Evolutionary conservation across 148 eudicot species (phyloP).

Genomic region (Dysphania ambrosioides): DNA sequence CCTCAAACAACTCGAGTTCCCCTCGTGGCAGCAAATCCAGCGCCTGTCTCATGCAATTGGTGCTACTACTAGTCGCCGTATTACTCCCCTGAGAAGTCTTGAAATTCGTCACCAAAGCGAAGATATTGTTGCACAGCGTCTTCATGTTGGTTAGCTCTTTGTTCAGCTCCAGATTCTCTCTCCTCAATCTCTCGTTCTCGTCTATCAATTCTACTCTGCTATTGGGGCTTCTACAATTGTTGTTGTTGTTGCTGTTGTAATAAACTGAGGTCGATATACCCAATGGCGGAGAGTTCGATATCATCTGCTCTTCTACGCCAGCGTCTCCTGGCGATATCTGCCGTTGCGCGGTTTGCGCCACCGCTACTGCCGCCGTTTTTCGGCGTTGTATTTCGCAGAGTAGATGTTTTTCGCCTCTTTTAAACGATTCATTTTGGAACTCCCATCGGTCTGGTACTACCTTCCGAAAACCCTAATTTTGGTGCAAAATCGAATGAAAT

Average conservation of each 20-base stretch:
- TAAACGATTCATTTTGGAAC: constrained; percentile 68
- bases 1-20: too few relatives aligned
- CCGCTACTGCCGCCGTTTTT: constrained; percentile 30
- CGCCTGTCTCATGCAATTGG: constrained; percentile 24
- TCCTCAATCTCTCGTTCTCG: constrained; percentile 68
- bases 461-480: constrained; percentile 82
- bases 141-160: constrained; percentile 71
- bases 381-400: constrained; percentile 78
- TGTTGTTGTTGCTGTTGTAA: constrained; percentile 12
- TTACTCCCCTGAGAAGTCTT: not conserved
- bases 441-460: constrained; percentile 93
- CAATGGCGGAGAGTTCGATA: constrained; percentile 59
- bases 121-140: constrained; percentile 61
- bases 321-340: constrained; percentile 39
- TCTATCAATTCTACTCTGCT: constrained; percentile 47
- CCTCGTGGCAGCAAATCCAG: constrained; percentile 50
- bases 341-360: too few relatives aligned
- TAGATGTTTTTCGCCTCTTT: constrained; percentile 60
- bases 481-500: too few relatives aligned
- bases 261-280: constrained; percentile 31
- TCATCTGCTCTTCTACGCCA: constrained; percentile 68
- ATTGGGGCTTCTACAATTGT: not conserved
- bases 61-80: constrained; percentile 2
- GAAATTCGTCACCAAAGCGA: constrained; percentile 56
- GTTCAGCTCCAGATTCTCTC: constrained; percentile 59